Percentiles rank a stretch among this genome's conserved stretches.
These are phyloP conservation scores for Epichloe sp. DNA, from an alignment of 2,329 filamentous ascomycete genomes.

Conservation along the genomic window DNA sequence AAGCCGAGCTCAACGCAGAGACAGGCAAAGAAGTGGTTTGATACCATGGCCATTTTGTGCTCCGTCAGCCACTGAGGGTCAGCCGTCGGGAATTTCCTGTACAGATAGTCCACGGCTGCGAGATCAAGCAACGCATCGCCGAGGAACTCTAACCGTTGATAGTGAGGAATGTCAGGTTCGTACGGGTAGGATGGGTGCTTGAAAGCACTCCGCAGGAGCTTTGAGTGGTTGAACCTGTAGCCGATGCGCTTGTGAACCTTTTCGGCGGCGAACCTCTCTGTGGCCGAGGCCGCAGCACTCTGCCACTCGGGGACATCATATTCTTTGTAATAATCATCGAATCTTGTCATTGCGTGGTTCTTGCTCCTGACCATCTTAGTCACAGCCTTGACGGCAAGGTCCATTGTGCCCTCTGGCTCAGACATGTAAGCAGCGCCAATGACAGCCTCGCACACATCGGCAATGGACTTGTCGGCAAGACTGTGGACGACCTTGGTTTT, in stretches of 20 bases:
- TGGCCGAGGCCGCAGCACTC: constrained; percentile 42
- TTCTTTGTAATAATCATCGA: constrained; percentile 56
- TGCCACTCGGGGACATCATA: constrained; percentile 67
- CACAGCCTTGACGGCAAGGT: constrained; percentile 49
- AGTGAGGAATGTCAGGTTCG: constrained; percentile 61
- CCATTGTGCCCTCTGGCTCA: constrained; percentile 28
- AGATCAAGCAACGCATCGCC: constrained; percentile 83
- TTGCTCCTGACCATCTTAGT: constrained; percentile 55
- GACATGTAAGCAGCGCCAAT: constrained; percentile 72
- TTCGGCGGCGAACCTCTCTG: constrained; percentile 54
- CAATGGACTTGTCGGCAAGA: constrained; percentile 78
- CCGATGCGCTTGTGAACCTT: constrained; percentile 46
- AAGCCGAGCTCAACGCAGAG: constrained; percentile 68
- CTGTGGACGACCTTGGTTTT: constrained; percentile 39
- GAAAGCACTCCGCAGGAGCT: constrained; percentile 72
- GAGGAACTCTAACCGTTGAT: constrained; percentile 85
- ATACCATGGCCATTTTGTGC: constrained; percentile 99
- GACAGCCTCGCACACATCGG: constrained; percentile 86
- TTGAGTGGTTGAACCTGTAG: constrained; percentile 59
- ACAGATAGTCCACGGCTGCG: constrained; percentile 72
- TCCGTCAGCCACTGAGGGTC: constrained; percentile 96
- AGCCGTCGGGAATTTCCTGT: constrained; percentile 58
- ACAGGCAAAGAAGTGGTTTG: constrained; percentile 83
- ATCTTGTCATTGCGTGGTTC: constrained; percentile 57
- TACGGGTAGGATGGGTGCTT: constrained; percentile 77